Evolutionary conservation across 2,329 filamentous ascomycete species (phyloP).

Genomic region (Fusarium gaditjirri): DNA sequence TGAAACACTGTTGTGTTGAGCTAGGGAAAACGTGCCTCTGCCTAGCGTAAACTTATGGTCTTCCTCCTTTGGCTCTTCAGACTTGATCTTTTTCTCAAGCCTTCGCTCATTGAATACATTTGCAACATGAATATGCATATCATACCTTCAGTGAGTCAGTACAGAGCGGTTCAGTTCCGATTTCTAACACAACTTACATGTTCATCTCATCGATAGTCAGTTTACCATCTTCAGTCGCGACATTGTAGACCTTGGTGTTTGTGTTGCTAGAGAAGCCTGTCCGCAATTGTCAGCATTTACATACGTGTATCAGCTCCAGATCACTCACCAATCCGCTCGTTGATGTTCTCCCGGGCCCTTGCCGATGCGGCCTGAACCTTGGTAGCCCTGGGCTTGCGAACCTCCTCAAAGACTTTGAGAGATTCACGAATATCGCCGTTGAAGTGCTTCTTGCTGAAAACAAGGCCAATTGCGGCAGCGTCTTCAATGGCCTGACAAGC

Average conservation of each 20-base stretch:
- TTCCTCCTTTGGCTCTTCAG: neutral
- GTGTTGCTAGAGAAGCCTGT: conserved; percentile 2
- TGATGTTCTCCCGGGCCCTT: conserved; percentile 1
- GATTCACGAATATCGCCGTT: neutral
- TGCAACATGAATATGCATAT: neutral
- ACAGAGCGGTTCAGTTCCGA: rapidly evolving
- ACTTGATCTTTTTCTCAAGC: neutral
- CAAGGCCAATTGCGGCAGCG: neutral
- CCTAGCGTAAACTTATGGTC: neutral
- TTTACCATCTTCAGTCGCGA: neutral
- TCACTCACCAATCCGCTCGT: neutral
- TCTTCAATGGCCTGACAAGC: conserved; percentile 1
- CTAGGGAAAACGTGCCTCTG: neutral
- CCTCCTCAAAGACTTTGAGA: neutral
- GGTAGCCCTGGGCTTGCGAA: neutral
- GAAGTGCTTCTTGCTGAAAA: neutral
- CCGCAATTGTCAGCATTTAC: neutral
- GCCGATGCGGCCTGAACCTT: neutral
- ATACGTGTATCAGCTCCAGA: rapidly evolving
- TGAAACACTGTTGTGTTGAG: neutral
- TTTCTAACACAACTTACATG: neutral
- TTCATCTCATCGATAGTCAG: neutral
- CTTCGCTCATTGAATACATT: neutral
- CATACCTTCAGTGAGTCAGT: neutral
- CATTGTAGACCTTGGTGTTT: neutral